phyloP scores from a whole-genome alignment of 1,139 yeast genomes.

The Pichia sp. region DNA sequence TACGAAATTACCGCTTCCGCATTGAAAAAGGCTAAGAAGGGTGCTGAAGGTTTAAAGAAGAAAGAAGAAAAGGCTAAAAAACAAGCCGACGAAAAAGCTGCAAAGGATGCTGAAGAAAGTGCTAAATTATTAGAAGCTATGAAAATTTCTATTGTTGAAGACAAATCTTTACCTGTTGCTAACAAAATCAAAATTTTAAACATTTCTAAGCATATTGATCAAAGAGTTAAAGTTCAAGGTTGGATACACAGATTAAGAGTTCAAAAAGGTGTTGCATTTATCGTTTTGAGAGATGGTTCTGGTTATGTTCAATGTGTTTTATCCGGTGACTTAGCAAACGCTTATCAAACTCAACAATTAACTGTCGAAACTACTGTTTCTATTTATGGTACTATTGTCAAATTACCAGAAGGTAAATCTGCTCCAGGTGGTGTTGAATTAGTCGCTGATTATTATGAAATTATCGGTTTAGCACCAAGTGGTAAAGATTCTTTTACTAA shows the following conservation, averaged over 20 bases:
- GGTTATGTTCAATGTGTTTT: slow-evolving; percentile 87
- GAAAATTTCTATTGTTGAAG: slow-evolving; percentile 71
- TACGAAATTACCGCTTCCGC: slow-evolving; percentile 88
- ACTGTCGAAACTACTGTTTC: slow-evolving; percentile 83
- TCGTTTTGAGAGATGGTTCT: slow-evolving; percentile 92
- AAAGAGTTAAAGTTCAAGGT: slow-evolving; percentile 75
- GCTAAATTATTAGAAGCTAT: slow-evolving; percentile 72
- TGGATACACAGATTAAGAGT: slow-evolving; percentile 95
- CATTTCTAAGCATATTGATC: slow-evolving; percentile 46
- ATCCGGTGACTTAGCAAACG: slow-evolving; percentile 86
- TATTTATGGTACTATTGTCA: slow-evolving; percentile 71
- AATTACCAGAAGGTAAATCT: slow-evolving; percentile 90
- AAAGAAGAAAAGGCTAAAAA: slow-evolving; percentile 78
- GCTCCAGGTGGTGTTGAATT: slow-evolving; percentile 99
- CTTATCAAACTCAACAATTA: slow-evolving; percentile 74
- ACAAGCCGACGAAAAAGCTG: slow-evolving; percentile 54
- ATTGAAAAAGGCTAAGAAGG: slow-evolving; percentile 92
- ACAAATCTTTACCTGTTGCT: slow-evolving; percentile 65
- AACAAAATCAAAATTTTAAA: slow-evolving; percentile 57
- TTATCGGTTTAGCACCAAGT: slow-evolving; percentile 89
- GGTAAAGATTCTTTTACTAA: slow-evolving; percentile 95
- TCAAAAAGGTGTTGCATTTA: slow-evolving; percentile 87
- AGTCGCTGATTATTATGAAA: slow-evolving; percentile 79
- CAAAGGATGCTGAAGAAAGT: slow-evolving; percentile 58
- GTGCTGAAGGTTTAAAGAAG: slow-evolving; percentile 86